Base-by-base conservation (phyloP, 352 stramenopile genomes). In the Pythium plurisporium region DNA sequence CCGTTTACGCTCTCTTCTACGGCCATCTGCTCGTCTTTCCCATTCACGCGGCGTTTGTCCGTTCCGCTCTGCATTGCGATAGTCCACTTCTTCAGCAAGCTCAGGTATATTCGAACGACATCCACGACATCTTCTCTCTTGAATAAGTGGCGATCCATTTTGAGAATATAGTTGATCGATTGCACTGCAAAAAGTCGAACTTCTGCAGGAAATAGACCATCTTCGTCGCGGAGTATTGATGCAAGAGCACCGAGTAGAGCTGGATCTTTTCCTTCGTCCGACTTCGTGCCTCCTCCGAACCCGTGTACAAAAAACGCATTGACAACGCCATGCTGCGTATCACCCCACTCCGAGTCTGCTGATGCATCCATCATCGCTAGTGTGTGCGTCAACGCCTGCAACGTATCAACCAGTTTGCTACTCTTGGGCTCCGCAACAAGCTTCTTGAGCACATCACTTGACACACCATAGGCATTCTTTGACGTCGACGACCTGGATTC, bases 311-410 rank as follows among this genome's bases (percentile, higher is more conserved):
- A 69, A 17, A 91, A 73, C 17, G 77, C 73, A 8, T 62, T 60
- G 14, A 66, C 69, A 22, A 47, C 42, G n/a, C 54, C 62, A 31
- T 43, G 41, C 15, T 65, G 72, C 27, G 78, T 61, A 33, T 87
- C 79, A 0, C 74, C 75, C 79, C 80, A 90, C 44, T 87, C 81
- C 17, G 75, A 77, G 40, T 92, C 84, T 0, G 76, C 65, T 7
- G 84, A 94, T 20, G 84, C 84, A 54, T 94, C 84, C 72, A 88
- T 86, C 82, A 94, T 92, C 2, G 84, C 84, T 27, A 94, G 34
- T 17, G 82, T 91, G 56, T 94, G 84, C 11, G 84, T 94, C 52
- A 94, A 59, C 11, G 80, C 75, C 60, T 92, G 84, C 51, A 94
- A 55, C 22, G 72, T 87, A 48, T 88, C 80, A 5, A 76, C 58